phyloP scores from a whole-genome alignment of 2,329 filamentous ascomycete species.

The Colletotrichum abscissum region DNA sequence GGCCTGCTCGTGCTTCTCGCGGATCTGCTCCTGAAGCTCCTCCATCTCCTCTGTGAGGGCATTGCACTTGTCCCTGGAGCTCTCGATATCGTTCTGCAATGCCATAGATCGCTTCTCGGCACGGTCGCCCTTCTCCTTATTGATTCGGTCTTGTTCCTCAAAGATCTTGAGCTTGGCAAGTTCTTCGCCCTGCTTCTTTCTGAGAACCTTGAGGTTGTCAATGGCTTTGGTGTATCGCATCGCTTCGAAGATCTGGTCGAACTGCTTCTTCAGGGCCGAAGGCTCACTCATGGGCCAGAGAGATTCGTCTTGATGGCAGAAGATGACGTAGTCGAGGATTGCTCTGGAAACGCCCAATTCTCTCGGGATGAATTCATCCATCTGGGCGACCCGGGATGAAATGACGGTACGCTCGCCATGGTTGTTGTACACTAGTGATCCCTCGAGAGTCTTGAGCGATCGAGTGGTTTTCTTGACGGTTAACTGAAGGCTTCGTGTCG shows the following conservation, averaged over 20 bases:
- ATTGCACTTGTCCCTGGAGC: conserved; percentile 67
- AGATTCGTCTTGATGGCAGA: conserved; percentile 98
- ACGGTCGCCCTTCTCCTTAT: conserved; percentile 86
- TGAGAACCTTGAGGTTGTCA: conserved; percentile 88
- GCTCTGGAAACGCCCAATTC: conserved; percentile 91
- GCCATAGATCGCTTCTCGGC: conserved; percentile 73
- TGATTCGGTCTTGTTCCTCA: conserved; percentile 81
- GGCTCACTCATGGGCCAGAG: conserved; percentile 97
- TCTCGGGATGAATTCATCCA: conserved; percentile 86
- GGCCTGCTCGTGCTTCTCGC: conserved; percentile 77
- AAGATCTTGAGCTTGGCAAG: conserved; percentile 78
- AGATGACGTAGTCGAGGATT: conserved; percentile 94
- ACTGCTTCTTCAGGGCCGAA: conserved; percentile 86
- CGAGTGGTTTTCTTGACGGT: conserved; percentile 84
- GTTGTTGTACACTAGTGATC: conserved; percentile 78
- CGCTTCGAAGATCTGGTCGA: conserved; percentile 98
- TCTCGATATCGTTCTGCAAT: conserved; percentile 75
- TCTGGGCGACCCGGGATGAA: conserved; percentile 83
- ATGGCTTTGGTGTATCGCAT: conserved; percentile 97
- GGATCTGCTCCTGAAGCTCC: conserved; percentile 66
- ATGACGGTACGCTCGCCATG: conserved; percentile 83
- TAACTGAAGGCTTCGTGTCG: conserved; percentile 85
- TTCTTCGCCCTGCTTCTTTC: conserved; percentile 84
- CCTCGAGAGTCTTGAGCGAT: conserved; percentile 86
- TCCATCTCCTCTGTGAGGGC: conserved; percentile 70